A percentile compares a stretch with the other conserved stretches of the same genome.
Evolutionary conservation across 148 eudicot genomes (phyloP).

Genomic region (Nyssa sinensis): DNA sequence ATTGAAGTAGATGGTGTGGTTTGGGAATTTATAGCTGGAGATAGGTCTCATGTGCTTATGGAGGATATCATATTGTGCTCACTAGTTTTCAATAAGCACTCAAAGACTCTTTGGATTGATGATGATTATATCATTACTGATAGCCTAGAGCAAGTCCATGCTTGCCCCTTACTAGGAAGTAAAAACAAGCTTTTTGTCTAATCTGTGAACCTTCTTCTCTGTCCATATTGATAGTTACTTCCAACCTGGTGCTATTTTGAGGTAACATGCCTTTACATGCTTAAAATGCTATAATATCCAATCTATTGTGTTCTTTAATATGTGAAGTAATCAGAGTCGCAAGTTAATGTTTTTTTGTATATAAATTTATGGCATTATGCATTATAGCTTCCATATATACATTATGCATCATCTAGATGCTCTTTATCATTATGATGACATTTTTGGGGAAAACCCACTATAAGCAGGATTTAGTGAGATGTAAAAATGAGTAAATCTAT

Average conservation of each 20-base stretch:
- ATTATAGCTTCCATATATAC: neutral
- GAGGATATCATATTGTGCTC: conserved; percentile 31
- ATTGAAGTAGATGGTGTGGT: conserved; percentile 58
- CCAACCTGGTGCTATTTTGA: neutral
- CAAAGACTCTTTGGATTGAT: conserved; percentile 34
- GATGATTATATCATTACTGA: conserved; percentile 9
- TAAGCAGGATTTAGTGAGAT: neutral
- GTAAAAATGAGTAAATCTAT: neutral
- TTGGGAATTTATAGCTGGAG: conserved; percentile 56
- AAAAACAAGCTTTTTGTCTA: neutral
- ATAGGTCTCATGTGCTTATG: conserved; percentile 25
- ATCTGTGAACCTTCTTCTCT: neutral
- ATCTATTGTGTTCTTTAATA: neutral
- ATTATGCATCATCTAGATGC: no score
- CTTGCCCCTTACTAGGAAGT: neutral
- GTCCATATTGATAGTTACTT: neutral
- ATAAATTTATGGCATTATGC: neutral
- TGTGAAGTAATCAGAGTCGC: neutral
- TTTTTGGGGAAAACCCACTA: neutral
- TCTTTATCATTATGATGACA: neutral
- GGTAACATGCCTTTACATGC: neutral
- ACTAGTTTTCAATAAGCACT: conserved; percentile 39
- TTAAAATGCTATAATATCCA: neutral
- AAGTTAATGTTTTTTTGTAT: neutral
- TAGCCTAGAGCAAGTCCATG: neutral